Evolutionary conservation across 164 flowering plant genomes (phyloP), one percentile per base, ranked within the genome.

Genomic region (Dillenia turbinata): DNA sequence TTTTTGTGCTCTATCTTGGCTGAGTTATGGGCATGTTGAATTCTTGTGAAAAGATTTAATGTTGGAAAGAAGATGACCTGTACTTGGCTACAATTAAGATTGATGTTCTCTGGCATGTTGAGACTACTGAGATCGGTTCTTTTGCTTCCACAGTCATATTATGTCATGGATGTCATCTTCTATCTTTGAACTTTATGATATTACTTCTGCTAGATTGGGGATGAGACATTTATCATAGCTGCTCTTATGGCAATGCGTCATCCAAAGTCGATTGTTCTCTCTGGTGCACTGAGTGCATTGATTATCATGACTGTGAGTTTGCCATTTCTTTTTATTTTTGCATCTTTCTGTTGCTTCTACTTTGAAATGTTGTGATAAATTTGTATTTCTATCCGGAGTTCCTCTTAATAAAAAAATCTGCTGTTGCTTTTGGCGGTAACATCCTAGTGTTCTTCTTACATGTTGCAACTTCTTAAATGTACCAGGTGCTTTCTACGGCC

Each of bases 181-280:
- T 52, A 22, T 10, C 50, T 17, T 14, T 8, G 26, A 44, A 6
- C 53, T 56, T 33, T 13, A 13, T 75, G 61, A 46, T 24, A 15
- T 44, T 58, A n/a, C 22, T 73, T 56, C 22, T 75, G 65, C 60
- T 79, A 95, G 97, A 88, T 95, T 77, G 99, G 99, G 78, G 99
- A 95, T 75, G 99, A 95, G 63, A 95, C 99, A 13, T 95, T 95
- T 64, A 95, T 95, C 65, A 95, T 95, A 70, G 99, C 97, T 14
- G 99, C 99, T 69, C 85, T 95, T 13, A 89, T 95, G 99, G 99
- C 99, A 9, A 95, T 95, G 99, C 97, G 99, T 43, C 99, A 95
- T 67, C 99, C 99, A 40, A 95, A 83, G 69, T 84, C 99, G 47
- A 95, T 86, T 77, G 99, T 95, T 63, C 66, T 95, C 53, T 89